Conservation (phyloP, 208 protist genomes). For the Naegleria gruberi region DNA sequence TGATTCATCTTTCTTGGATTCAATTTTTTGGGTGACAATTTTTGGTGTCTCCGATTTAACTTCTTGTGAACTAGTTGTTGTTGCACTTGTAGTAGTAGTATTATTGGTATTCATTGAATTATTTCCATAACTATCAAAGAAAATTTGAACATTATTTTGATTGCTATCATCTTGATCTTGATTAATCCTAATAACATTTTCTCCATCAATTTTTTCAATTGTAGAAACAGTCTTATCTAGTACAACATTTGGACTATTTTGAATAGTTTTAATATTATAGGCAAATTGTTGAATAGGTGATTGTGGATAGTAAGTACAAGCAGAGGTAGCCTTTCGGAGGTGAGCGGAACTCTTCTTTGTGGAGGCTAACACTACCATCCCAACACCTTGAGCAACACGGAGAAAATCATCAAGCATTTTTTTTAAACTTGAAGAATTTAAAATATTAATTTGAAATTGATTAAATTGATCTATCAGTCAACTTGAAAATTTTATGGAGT, state of each 20-base stretch:
- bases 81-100: neutral
- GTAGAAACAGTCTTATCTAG: neutral
- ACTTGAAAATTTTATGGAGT: slow-evolving; percentile 8
- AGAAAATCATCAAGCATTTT: neutral
- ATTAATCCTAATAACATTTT: no score
- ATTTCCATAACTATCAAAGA: slow-evolving; percentile 3
- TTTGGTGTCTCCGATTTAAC: no score
- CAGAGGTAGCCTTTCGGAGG: neutral
- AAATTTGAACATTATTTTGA: neutral
- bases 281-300: neutral
- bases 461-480: no score
- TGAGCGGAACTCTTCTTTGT: neutral
- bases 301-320: neutral
- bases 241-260: neutral
- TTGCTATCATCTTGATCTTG: neutral
- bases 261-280: neutral
- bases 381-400: neutral
- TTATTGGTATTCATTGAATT: neutral
- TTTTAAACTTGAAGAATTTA: no score
- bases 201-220: neutral
- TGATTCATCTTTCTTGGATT: neutral
- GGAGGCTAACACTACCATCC: neutral
- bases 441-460: no score
- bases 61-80: neutral
- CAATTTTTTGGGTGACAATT: neutral